A percentile compares a stretch with the other conserved stretches of the same genome.
Conservation (phyloP, 805 yeast species). For the Danielozyma ontarioensis region DNA sequence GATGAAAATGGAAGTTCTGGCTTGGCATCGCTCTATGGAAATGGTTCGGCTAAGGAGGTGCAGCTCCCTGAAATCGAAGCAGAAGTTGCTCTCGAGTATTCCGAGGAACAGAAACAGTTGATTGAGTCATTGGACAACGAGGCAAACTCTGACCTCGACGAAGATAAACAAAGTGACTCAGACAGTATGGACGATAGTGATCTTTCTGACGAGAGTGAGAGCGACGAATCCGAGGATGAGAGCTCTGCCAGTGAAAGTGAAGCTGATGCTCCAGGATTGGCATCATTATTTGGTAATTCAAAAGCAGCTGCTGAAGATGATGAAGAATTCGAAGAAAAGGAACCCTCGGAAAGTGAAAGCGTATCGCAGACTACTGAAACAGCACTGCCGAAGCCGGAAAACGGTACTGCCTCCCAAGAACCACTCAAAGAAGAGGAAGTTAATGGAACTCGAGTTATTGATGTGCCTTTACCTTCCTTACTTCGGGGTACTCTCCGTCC, state of each 20-base stretch:
- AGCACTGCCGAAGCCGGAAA: conserved; percentile 1
- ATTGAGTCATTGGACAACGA: conserved; percentile 17
- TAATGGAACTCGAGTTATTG: conserved; percentile 41
- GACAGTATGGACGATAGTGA: conserved; percentile 3
- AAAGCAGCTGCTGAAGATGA: conserved; percentile 13
- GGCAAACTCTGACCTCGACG: conserved; percentile 13
- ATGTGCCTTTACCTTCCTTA: conserved; percentile 73
- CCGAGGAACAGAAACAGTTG: conserved; percentile 27
- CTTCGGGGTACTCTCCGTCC: conserved; percentile 80
- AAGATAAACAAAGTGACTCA: conserved; percentile 13
- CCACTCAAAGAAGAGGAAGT: conserved; percentile 23
- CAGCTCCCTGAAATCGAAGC: not conserved
- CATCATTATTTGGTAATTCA: conserved; percentile 9
- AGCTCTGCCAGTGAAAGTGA: conserved; percentile 4
- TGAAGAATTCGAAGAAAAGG: conserved; percentile 7
- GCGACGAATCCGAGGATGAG: conserved; percentile 10
- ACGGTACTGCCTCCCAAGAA: conserved; percentile 5
- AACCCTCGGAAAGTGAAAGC: conserved; percentile 6
- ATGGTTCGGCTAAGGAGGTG: conserved; percentile 1
- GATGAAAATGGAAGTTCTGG: conserved; percentile 8
- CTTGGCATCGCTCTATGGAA: conserved; percentile 21
- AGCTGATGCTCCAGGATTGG: conserved; percentile 11
- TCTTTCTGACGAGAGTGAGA: conserved; percentile 11
- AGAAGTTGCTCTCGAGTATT: conserved; percentile 15
- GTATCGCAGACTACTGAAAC: conserved; percentile 4